Conservation (phyloP, 139 green algal genomes). For the Ostreobium quekettii region DNA sequence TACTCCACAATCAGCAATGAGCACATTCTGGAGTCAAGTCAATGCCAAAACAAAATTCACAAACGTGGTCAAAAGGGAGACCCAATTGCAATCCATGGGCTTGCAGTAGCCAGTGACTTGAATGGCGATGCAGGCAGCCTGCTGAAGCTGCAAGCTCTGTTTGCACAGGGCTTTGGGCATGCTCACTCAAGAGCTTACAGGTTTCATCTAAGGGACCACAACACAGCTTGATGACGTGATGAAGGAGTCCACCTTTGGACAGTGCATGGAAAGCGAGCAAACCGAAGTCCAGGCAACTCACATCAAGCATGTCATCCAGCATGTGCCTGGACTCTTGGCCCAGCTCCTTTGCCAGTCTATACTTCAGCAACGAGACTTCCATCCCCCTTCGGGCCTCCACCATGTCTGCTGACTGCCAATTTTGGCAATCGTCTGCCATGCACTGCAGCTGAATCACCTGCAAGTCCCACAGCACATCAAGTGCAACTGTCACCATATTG, state of each 20-base stretch:
- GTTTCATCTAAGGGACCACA: too few species aligned
- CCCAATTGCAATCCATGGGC: not conserved
- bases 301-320: constrained; percentile 18
- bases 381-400: constrained; percentile 1
- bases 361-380: constrained; percentile 20
- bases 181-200: too few species aligned
- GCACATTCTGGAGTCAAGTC: not conserved
- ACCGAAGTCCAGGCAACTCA: too few species aligned
- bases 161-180: too few species aligned
- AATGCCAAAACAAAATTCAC: not conserved
- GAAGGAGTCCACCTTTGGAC: too few species aligned
- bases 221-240: too few species aligned
- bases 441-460: constrained; percentile 12
- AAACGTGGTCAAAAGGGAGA: not conserved
- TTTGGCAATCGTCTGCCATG: constrained; percentile 16
- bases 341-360: constrained; percentile 14
- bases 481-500: too few species aligned
- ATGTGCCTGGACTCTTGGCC: constrained; percentile 1
- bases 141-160: too few species aligned
- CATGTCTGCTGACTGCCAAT: constrained; percentile 16
- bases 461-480: not conserved
- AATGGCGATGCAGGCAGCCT: too few species aligned
- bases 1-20: not conserved
- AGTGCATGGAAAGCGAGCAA: too few species aligned
- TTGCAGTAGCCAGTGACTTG: not conserved